phyloP scores from a whole-genome alignment of 805 yeast genomes.

The Aciculoconidium aculeatum region DNA sequence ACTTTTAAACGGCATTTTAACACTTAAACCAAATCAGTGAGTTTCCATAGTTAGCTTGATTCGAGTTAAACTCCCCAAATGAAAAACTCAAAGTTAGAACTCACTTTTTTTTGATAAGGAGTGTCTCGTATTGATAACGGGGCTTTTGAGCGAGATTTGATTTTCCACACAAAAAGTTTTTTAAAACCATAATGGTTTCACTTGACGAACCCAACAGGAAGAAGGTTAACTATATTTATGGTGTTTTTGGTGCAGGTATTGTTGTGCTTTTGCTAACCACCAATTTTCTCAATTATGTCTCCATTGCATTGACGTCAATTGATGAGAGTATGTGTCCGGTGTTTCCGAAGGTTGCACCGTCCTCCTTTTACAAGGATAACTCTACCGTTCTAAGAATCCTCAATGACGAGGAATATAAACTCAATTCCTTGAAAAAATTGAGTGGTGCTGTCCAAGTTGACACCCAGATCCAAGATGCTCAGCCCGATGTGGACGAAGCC shows the following conservation, averaged over 20 bases:
- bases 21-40: too few species aligned
- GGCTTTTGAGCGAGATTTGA: too few species aligned
- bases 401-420: conserved; percentile 19
- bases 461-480: conserved; percentile 56
- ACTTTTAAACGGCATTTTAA: too few species aligned
- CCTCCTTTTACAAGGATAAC: conserved; percentile 25
- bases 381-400: conserved; percentile 25
- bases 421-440: conserved; percentile 37
- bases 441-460: conserved; percentile 59
- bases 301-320: conserved; percentile 13
- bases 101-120: too few species aligned
- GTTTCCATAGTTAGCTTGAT: too few species aligned
- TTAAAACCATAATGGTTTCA: too few species aligned
- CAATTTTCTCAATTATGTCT: conserved; percentile 14
- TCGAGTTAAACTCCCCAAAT: too few species aligned
- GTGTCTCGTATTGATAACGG: too few species aligned
- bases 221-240: too few species aligned
- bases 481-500: conserved; percentile 43
- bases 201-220: too few species aligned
- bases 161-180: too few species aligned
- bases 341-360: conserved; percentile 17
- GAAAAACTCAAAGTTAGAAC: too few species aligned
- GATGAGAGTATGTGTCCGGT: conserved; percentile 20
- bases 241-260: conserved; percentile 8
- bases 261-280: conserved; percentile 13